phyloP scores from a whole-genome alignment of 805 yeast species.

The Candida insectalens region DNA sequence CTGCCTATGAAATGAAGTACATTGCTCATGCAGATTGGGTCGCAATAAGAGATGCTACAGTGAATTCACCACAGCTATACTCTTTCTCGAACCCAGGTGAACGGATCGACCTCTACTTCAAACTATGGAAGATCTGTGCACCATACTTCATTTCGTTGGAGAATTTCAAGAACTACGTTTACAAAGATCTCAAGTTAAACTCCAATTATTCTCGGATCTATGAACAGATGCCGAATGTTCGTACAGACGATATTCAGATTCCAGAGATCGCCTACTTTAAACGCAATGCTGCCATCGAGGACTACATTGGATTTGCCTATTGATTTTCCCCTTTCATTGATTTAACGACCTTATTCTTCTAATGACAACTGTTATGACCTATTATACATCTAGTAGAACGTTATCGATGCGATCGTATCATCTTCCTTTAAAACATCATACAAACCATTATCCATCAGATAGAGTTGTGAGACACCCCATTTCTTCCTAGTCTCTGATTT shows the following conservation, averaged over 20 bases:
- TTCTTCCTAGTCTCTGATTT: conserved; percentile 15
- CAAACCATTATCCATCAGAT: conserved; percentile 15
- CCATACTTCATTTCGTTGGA: conserved; percentile 37
- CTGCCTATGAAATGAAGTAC: conserved; percentile 42
- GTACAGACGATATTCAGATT: conserved; percentile 27
- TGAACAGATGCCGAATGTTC: conserved; percentile 28
- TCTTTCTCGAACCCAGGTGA: conserved; percentile 24
- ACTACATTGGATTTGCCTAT: conserved; percentile 20
- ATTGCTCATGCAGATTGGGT: conserved; percentile 84
- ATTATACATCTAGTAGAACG: conserved; percentile 11
- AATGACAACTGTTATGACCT: neutral
- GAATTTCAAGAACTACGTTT: conserved; percentile 34
- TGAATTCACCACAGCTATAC: conserved; percentile 29
- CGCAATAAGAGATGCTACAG: conserved; percentile 70
- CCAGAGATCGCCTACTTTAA: conserved; percentile 30
- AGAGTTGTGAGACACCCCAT: conserved; percentile 26
- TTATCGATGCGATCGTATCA: conserved; percentile 19
- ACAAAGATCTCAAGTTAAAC: conserved; percentile 35
- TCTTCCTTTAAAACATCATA: conserved; percentile 24
- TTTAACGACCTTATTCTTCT: neutral
- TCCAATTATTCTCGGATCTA: conserved; percentile 28
- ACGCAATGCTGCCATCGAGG: conserved; percentile 21
- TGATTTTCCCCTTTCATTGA: too few species aligned
- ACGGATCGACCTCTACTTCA: conserved; percentile 44
- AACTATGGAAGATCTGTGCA: conserved; percentile 41